Percentiles rank a stretch among this genome's conserved stretches.
Conservation (phyloP, 257 asterid genomes). For the Salvia splendens region DNA sequence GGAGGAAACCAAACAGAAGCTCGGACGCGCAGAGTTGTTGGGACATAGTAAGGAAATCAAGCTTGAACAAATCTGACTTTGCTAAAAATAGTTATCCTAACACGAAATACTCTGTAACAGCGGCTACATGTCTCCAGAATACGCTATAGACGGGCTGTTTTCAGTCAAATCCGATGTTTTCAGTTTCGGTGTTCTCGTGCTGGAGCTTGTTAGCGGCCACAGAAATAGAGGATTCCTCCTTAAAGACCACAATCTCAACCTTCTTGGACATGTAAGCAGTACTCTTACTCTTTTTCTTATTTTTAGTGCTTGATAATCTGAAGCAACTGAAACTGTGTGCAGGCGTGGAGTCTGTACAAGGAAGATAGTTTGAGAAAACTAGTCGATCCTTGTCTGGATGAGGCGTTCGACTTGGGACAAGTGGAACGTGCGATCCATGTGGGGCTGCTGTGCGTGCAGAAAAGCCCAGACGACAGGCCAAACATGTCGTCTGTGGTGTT, state of each 20-base stretch:
- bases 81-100: too few species aligned
- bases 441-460: not conserved
- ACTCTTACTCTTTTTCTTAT: too few species aligned
- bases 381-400: not conserved
- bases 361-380: not conserved
- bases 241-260: conserved; percentile 23
- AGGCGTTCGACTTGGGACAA: not conserved
- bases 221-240: conserved; percentile 29
- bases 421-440: not conserved
- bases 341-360: not conserved
- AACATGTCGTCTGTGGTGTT: not conserved
- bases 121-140: conserved; percentile 31
- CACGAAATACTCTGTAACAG: not conserved
- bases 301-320: too few species aligned
- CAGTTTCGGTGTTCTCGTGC: conserved; percentile 27
- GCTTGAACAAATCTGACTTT: too few species aligned
- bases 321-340: too few species aligned
- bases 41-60: conserved; percentile 16
- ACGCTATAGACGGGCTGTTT: conserved; percentile 22
- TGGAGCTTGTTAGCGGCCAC: conserved; percentile 27
- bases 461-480: not conserved
- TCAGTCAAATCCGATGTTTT: conserved; percentile 28
- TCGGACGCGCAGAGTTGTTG: conserved; percentile 13
- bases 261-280: not conserved
- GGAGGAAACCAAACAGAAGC: conserved; percentile 17